phyloP scores from a whole-genome alignment of 2,329 filamentous ascomycete genomes.

The Trichoderma pleuroti region DNA sequence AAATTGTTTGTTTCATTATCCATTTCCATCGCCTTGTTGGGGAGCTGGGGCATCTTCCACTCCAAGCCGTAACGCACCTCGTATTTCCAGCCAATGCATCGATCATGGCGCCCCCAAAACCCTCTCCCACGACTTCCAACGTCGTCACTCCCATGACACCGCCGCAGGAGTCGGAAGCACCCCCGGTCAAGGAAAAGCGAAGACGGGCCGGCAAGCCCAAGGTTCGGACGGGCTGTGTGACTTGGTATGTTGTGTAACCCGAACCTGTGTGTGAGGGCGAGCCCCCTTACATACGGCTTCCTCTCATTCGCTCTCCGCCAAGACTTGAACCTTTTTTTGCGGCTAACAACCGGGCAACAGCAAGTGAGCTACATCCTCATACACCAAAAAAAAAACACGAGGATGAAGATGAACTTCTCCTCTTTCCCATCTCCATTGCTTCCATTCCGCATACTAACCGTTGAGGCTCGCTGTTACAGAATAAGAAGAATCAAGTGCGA shows the following conservation, averaged over 20 bases:
- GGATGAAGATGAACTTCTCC: neutral
- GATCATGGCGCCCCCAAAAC: slow-evolving; percentile 10
- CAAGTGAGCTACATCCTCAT: slow-evolving; percentile 4
- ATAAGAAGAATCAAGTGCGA: slow-evolving; percentile 37
- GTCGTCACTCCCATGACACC: slow-evolving; percentile 13
- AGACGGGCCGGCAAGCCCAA: slow-evolving; percentile 38
- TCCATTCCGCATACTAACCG: neutral
- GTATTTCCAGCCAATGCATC: slow-evolving; percentile 11
- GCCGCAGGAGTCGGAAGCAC: slow-evolving; percentile 6
- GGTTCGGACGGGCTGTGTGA: slow-evolving; percentile 39
- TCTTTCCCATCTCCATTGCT: neutral
- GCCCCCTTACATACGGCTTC: neutral
- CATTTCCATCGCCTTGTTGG: neutral
- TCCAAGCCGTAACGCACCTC: neutral
- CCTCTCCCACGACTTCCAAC: neutral
- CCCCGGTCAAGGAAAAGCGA: slow-evolving; percentile 21
- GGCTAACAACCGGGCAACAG: slow-evolving; percentile 17
- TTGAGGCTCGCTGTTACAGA: slow-evolving; percentile 17
- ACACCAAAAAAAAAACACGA: neutral
- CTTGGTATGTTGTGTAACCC: slow-evolving; percentile 33
- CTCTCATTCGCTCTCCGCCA: neutral
- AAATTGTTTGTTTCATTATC: neutral
- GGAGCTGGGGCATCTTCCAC: neutral
- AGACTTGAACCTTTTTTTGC: neutral
- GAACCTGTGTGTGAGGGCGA: neutral